Conservation (phyloP, 2,329 filamentous ascomycete species). For the Aspergillus sergii region DNA sequence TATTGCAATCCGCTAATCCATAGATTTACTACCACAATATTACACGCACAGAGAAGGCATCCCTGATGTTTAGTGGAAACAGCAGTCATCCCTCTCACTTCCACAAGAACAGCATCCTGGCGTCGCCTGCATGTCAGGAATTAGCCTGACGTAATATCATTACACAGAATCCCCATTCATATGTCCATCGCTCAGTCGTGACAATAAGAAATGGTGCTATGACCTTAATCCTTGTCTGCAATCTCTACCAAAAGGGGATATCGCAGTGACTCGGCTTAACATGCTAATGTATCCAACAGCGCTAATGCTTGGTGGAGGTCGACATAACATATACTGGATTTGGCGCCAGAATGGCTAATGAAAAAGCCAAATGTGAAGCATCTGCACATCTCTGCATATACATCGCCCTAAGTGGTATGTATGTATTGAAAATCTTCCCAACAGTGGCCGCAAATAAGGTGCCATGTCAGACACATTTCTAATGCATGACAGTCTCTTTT, state of each 20-base stretch:
- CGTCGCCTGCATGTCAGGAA: conserved; percentile 20
- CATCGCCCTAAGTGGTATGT: conserved; percentile 2
- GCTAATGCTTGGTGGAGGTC: conserved; percentile 9
- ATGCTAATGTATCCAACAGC: neutral
- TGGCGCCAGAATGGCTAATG: neutral
- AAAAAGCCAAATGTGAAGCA: conserved; percentile 2
- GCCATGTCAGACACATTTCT: neutral
- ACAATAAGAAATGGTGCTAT: neutral
- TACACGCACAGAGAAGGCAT: neutral
- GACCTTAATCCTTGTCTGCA: neutral
- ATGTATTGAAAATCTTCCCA: conserved; percentile 6
- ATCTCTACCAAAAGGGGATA: neutral
- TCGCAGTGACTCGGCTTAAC: neutral
- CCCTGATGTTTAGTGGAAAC: neutral
- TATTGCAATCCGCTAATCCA: neutral
- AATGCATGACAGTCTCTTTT: conserved; percentile 3
- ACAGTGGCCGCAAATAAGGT: conserved; percentile 2
- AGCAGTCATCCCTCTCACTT: conserved; percentile 5
- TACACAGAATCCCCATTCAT: neutral
- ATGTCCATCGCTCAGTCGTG: neutral
- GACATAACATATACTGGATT: conserved; percentile 2
- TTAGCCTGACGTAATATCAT: conserved; percentile 14
- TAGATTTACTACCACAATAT: neutral
- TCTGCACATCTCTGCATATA: conserved; percentile 3
- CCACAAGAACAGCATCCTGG: conserved; percentile 17